Base-by-base conservation (phyloP, 257 asterid species). In the Orobanche coerulescens region DNA sequence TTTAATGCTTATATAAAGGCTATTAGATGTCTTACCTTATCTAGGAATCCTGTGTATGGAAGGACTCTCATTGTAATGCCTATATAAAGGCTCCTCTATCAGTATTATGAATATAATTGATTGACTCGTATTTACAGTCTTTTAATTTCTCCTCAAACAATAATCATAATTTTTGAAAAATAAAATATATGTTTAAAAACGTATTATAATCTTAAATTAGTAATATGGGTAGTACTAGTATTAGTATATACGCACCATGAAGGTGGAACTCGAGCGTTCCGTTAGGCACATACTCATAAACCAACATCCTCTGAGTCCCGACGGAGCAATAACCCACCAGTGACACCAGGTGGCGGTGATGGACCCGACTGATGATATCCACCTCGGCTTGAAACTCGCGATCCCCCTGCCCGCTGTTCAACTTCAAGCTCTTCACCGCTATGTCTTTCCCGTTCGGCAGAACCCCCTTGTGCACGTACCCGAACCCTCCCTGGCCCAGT, bases 401-500 rank as follows among this genome's bases (percentile, higher is more conserved):
- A 23, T 84, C 89, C 39, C 88, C 94, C 62, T 84, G 94, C 65
- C 81, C 82, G 67, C 94, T 84, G 62, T 81, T 81, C n/a, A 64
- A 5, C 48, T 84, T 84, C 75, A 84, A 44, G 74, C 83, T 81
- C 70, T 84, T 84, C 61, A 82, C 89, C 0, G 85, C 84, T 0
- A 81, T 66, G 9, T 76, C 79, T 46, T 77, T 84, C 46, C 93
- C 84, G 24, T 76, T 77, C 23, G 79, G 81, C 70, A 81, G 72
- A 49, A 81, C 71, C 26, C 88, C 88, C 65, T 76, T 84, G 71
- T 84, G 86, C 36, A 84, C 94, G 69, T 75, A 79, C 51, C 89
- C 94, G 51, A 84, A 84, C 4, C 94, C 94, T 7, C 94, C 89
- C 56, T 84, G 86, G 23, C 94, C 94, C 18, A 82, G 78, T 20